Evolutionary conservation across 345 rosid genomes (phyloP), one percentile per base, ranked within the genome.

Genomic region (Acer campestre): DNA sequence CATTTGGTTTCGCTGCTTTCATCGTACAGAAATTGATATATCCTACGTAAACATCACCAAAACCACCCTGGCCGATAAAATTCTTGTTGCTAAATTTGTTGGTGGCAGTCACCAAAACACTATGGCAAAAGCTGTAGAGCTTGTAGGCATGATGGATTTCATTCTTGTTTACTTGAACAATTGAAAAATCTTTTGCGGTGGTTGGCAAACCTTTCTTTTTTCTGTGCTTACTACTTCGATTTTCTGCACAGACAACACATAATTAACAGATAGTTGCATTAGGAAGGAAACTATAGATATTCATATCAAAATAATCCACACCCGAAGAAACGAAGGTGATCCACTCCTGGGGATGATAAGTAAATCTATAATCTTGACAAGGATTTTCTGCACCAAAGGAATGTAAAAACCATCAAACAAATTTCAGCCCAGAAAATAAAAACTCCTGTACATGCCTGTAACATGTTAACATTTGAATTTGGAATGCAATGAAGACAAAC

Each of bases 1-100:
- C 13, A n/a, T 77, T 67, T 12, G 65, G 70, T 70, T 63, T 81
- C 68, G 82, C 81, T 0, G 81, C 67, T 1, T 20, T 71, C 74
- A 80, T 67, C 3, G 75, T 77, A 20, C 79, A n/a, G 31, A 48
- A 73, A 78, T 82, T 79, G 55, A 87, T 78, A 78, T 86, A 87
- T 1, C 89, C 90, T 67, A 81, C 76, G 74, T 81, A 87, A 16
- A 87, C 86, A 74, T 66, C 71, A 8, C 92, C 89, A n/a, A 85
- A 89, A 31, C 92, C 89, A 5, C 92, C 92, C 79, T 84, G 83
- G 0, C 90, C 92, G 0, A 89, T 68, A 9, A 84, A 62, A 73
- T 78, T 75, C 7, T 83, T 71, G 4, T 72, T 42, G 17, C 76
- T 68, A 81, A 89, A 89, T 78, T 84, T 81, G 40, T 73, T 31